These are phyloP conservation scores for Hymenoscyphus repandus DNA, from an alignment of 2,329 filamentous ascomycete genomes.

Conservation along the genomic window DNA sequence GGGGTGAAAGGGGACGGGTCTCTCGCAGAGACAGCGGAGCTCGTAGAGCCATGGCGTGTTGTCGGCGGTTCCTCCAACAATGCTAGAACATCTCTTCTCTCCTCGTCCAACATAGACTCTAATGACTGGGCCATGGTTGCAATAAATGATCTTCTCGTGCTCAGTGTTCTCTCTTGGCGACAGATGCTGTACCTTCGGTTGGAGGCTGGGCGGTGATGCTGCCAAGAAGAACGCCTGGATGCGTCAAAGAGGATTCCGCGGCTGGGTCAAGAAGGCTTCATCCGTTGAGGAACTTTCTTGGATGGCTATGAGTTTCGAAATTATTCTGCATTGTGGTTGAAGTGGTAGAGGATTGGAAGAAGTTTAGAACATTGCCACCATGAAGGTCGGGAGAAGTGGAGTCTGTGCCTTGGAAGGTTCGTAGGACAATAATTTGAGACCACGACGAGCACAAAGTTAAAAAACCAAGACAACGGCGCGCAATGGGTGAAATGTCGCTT, in stretches of 20 bases:
- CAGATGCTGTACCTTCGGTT: constrained; percentile 6
- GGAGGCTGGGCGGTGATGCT: constrained; percentile 7
- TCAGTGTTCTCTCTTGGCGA: constrained; percentile 11
- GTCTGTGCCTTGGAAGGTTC: constrained; percentile 19
- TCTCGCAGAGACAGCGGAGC: constrained; percentile 34
- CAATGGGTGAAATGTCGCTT: too few relatives aligned
- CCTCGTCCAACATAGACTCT: constrained; percentile 71
- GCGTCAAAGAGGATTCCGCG: constrained; percentile 9
- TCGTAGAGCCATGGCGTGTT: constrained; percentile 22
- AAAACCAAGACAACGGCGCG: too few relatives aligned
- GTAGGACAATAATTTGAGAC: constrained; percentile 4
- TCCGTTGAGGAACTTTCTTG: constrained; percentile 31
- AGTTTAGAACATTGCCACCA: constrained; percentile 28
- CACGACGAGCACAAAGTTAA: background rate
- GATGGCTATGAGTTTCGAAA: constrained; percentile 25
- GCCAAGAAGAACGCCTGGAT: constrained; percentile 11
- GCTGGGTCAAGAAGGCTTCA: constrained; percentile 18
- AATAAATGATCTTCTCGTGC: constrained; percentile 6
- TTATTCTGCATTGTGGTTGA: constrained; percentile 32
- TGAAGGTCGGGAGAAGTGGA: constrained; percentile 2
- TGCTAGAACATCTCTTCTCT: constrained; percentile 67
- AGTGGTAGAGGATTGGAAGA: constrained; percentile 10
- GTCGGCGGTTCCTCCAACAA: constrained; percentile 47
- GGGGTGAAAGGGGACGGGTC: constrained; percentile 52
- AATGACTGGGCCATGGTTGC: constrained; percentile 46